These are phyloP conservation scores for Candida buenavistaensis DNA, from an alignment of 1,139 yeast genomes.

Conservation along the genomic window DNA sequence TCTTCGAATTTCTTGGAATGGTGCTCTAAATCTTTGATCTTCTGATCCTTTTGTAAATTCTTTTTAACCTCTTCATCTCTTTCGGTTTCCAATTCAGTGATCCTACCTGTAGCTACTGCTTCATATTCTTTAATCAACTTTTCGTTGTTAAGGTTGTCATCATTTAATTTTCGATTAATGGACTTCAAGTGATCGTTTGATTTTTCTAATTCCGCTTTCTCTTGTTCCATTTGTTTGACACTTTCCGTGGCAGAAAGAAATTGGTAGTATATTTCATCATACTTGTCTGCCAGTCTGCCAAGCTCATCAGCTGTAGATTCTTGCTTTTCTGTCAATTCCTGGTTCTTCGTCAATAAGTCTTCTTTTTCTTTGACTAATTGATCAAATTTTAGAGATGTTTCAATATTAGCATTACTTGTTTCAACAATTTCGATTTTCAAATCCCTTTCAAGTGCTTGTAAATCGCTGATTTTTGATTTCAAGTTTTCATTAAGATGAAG, in stretches of 20 bases:
- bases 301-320: constrained; percentile 1
- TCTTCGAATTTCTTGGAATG: constrained; percentile 17
- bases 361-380: constrained; percentile 15
- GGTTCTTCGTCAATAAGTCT: constrained; percentile 15
- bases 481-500: constrained; percentile 7
- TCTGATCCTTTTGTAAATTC: constrained; percentile 7
- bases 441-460: constrained; percentile 16
- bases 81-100: constrained; percentile 20
- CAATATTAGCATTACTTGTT: constrained; percentile 22
- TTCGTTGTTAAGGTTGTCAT: constrained; percentile 25
- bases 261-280: constrained; percentile 2
- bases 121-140: constrained; percentile 17
- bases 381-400: constrained; percentile 16
- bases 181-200: constrained; percentile 5
- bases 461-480: constrained; percentile 22
- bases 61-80: constrained; percentile 20
- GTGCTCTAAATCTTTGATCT: constrained; percentile 16
- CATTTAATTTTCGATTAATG: constrained; percentile 16
- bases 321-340: constrained; percentile 10
- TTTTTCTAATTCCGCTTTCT: not conserved
- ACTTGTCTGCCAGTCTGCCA: constrained; percentile 4
- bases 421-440: constrained; percentile 10
- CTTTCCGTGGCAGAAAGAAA: constrained; percentile 6
- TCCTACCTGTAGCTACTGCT: constrained; percentile 14
- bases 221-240: constrained; percentile 4